phyloP scores from a whole-genome alignment of 2,329 filamentous ascomycete species.

The Pestalotiopsis sp. region DNA sequence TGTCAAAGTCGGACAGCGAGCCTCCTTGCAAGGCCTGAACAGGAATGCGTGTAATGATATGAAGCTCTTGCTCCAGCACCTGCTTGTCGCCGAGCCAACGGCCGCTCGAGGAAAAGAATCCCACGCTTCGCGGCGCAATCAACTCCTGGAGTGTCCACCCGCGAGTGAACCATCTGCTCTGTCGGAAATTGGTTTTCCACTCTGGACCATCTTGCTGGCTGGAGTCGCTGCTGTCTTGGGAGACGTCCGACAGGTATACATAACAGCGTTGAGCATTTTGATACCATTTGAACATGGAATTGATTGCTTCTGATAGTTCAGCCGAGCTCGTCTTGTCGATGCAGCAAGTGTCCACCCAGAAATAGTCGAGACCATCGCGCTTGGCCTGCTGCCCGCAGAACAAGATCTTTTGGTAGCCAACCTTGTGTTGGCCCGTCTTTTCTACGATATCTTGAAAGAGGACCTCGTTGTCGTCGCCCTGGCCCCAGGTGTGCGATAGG shows the following conservation, averaged over 20 bases:
- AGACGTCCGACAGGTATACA: background rate
- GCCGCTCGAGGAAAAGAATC: background rate
- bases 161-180: background rate
- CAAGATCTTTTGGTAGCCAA: background rate
- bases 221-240: background rate
- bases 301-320: background rate
- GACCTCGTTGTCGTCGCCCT: background rate
- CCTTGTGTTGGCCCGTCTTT: background rate
- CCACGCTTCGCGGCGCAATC: background rate
- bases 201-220: background rate
- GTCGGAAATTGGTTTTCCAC: background rate
- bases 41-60: background rate
- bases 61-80: background rate
- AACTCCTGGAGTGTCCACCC: background rate
- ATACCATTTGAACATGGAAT: background rate
- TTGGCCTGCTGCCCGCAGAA: background rate
- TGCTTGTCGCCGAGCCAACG: background rate
- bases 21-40: background rate
- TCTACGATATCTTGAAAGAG: background rate
- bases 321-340: background rate
- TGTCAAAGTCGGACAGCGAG: background rate
- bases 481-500: background rate
- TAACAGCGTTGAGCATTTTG: background rate
- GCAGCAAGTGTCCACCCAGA: background rate
- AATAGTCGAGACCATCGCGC: background rate